A percentile compares a stretch with the other conserved stretches of the same genome.
Evolutionary conservation across 2,329 filamentous ascomycete species (phyloP).

Genomic region (Zasmidium citrigriseum): DNA sequence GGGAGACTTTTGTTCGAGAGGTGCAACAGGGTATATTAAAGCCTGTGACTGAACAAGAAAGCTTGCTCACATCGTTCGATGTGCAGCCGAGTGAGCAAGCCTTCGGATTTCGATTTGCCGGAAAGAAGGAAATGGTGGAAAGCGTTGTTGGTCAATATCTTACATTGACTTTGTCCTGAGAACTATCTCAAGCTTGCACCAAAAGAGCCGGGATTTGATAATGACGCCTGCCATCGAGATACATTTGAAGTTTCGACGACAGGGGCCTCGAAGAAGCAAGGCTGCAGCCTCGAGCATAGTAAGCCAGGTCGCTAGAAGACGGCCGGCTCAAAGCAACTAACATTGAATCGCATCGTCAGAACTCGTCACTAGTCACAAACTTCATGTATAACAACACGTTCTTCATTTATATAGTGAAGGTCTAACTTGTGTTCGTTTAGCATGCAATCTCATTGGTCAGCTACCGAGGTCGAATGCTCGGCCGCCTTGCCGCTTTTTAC

Average conservation of each 20-base stretch:
- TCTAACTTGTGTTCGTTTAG: too few relatives aligned
- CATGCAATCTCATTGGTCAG: background rate
- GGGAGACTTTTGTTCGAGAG: background rate
- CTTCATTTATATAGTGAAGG: too few relatives aligned
- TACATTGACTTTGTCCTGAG: background rate
- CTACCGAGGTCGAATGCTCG: background rate
- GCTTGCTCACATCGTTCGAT: background rate
- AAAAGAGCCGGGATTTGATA: too few relatives aligned
- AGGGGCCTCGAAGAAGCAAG: too few relatives aligned
- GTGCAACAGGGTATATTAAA: background rate
- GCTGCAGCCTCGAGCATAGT: too few relatives aligned
- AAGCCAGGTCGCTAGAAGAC: too few relatives aligned
- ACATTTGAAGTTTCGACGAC: too few relatives aligned
- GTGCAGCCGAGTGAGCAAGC: background rate
- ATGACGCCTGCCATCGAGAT: too few relatives aligned
- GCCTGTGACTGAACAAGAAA: background rate
- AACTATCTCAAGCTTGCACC: too few relatives aligned
- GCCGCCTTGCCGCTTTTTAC: background rate
- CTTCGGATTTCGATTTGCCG: background rate
- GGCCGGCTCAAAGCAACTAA: too few relatives aligned
- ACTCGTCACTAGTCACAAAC: too few relatives aligned
- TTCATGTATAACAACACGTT: background rate
- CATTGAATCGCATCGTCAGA: too few relatives aligned
- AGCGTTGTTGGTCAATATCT: slow-evolving; percentile 1
- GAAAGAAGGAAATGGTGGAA: background rate